Evolutionary conservation across 495 filamentous ascomycete genomes (phyloP), one percentile per base, ranked within the genome.

Genomic region (Niebla homalea): DNA sequence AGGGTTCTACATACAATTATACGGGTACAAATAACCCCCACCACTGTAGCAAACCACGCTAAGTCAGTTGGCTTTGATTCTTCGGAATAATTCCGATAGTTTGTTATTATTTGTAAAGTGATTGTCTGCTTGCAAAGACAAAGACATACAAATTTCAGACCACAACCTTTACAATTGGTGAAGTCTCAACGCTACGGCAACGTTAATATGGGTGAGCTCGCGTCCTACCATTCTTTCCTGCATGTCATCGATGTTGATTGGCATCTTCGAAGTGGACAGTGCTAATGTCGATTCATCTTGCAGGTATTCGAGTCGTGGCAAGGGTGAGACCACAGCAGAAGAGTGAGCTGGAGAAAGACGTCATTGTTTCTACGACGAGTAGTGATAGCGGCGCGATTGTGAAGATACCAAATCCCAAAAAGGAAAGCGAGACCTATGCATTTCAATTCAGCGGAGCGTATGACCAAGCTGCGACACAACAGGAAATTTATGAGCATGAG

Each of bases 361-460:
- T 81, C 57, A 94, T 98, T 58, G 80, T 98, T 44, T 76, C 57
- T 8, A 58, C 47, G 32, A 59, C 65, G 14, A 54, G 39, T 26
- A 62, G 62, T 52, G 62, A 64, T 40, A 77, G 83, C 35, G 76
- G 78, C 10, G 89, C 78, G 11, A 64, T 89, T 12, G 79, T 98
- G 55, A 83, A 85, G 55, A 94, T 98, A 59, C 92, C 92, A 19
- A 97, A 87, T 64, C 89, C 90, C 0, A 94, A 89, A 69, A 95
- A 96, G 53, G 84, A 85, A 53, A 71, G 76, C 5, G 92, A 98
- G 61, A 81, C 86, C 51, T 98, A 90, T 65, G 84, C 84, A 20
- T 98, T 97, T 60, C 80, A 89, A 25, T 98, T 97, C 76, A 95
- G 89, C 72, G 77, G 85, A 40, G 90, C 96, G 36, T 95, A 96